Evolutionary conservation across 2,329 filamentous ascomycete species (phyloP).

Genomic region (Pseudogymnoascus sp.): DNA sequence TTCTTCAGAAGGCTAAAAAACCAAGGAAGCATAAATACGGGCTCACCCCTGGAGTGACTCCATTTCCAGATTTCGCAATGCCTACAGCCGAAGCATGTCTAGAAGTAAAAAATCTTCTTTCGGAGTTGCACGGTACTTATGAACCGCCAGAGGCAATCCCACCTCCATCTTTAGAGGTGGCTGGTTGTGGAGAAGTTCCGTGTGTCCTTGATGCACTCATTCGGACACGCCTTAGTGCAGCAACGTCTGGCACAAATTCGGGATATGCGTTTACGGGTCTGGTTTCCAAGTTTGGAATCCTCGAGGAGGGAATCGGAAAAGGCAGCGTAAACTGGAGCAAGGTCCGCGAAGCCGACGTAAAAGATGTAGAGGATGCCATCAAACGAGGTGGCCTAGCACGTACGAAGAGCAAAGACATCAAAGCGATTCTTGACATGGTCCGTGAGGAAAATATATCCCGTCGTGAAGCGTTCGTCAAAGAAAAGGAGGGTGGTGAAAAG

Average conservation of each 20-base stretch:
- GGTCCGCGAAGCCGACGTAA: constrained; percentile 48
- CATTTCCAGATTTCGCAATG: constrained; percentile 57
- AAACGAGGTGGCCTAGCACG: constrained; percentile 60
- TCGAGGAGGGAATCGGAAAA: constrained; percentile 54
- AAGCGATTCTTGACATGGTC: constrained; percentile 63
- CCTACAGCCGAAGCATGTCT: constrained; percentile 63
- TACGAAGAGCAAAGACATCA: constrained; percentile 65
- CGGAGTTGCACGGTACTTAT: constrained; percentile 56
- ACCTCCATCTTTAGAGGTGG: constrained; percentile 58
- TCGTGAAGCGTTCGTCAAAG: constrained; percentile 38
- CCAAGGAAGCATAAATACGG: constrained; percentile 38
- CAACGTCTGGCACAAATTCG: constrained; percentile 43
- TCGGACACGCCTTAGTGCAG: constrained; percentile 44
- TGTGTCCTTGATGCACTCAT: constrained; percentile 46
- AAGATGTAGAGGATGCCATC: constrained; percentile 61
- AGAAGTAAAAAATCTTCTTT: constrained; percentile 57
- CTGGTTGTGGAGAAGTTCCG: constrained; percentile 56
- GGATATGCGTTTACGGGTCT: constrained; percentile 59
- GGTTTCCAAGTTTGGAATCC: constrained; percentile 52
- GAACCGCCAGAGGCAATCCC: constrained; percentile 58
- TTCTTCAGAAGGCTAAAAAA: constrained; percentile 13
- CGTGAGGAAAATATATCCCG: constrained; percentile 57
- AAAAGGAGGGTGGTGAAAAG: constrained; percentile 33
- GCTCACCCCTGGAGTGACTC: constrained; percentile 47
- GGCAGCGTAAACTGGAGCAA: constrained; percentile 70